Evolutionary conservation across 495 filamentous ascomycete genomes (phyloP), one percentile per base, ranked within the genome.

Genomic region (Neurospora sp.): DNA sequence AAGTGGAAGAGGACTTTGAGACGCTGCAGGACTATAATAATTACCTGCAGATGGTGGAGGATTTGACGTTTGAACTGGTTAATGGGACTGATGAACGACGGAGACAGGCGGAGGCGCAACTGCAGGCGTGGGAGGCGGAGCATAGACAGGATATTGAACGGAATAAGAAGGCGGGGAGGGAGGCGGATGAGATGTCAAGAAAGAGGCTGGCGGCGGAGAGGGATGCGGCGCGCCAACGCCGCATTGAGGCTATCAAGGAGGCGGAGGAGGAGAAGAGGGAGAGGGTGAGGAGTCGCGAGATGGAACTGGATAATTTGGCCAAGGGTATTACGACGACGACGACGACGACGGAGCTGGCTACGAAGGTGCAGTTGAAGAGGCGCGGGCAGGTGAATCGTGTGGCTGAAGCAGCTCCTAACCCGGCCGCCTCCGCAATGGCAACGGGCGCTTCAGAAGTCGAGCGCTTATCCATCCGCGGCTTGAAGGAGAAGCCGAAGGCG

Each of bases 11-110:
- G 73, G 96, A 99, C 80, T 99, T 98, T 78, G 89, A 92, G 75
- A 89, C 87, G 1, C 86, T 96, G 73, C 84, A 85, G 48, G 91
- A 89, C 74, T 98, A 90, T 83, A 97, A 98, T 82, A 90, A 98
- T 81, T 98, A 98, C 83, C 89, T 98, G 38, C 93, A 98, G 81
- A 89, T 92, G 75, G 92, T 97, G 38, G 96, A 99, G 84, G 89
- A 92, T 74, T 87, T 96, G 69, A 94, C 94, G 22, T 94, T 94
- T 81, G 94, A 96, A 76, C 87, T 99, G 2, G 90, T 97, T 12
- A 84, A 87, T 68, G 89, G 91, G 20, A 88, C 84, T 69, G 91
- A 93, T 41, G 85, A 91, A 0, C 86, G 86, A 7, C 89, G 89
- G 70, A 89, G 46, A 16, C 73, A 78, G 27, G 86, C 94, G 0